Evolutionary conservation across 352 stramenopile genomes (phyloP), one percentile per base, ranked within the genome.

Genomic region (Phytophthora tentaculata): DNA sequence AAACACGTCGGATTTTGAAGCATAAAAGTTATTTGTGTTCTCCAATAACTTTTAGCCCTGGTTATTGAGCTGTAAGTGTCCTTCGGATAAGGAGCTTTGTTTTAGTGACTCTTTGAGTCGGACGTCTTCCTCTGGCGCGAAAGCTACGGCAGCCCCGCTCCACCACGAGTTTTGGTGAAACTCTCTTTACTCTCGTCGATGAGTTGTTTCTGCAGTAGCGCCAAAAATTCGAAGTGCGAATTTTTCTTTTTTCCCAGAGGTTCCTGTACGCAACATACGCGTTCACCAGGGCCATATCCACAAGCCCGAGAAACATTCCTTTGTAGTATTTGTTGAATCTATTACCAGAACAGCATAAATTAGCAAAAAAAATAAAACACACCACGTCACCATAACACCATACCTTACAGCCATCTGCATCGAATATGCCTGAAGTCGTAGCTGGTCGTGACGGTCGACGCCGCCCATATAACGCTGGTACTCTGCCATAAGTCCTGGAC

Each of bases 311-410:
- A 39, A 63, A 63, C 2, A 63, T 6, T 5, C 56, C 20, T n/a
- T 50, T 63, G 32, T 50, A 56, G 56, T 63, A 50, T 39, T 62
- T 54, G 10, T 6, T 13, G 19, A 54, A 62, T 19, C 55, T 62
- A 13, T n/a, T 20, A 28, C 43, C 28, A 44, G 32, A 47, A 56
- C 44, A 63, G 28, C 28, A 56, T 56, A 55, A 56, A 4, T 56
- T 50, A 19, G 14, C 28, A n/a, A n/a, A n/a, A 48, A 35, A 20
- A 1, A 53, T 8, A 3, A 61, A 5, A 2, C 43, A 26, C 29
- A 23, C 8, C 45, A 39, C 41, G 57, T 57, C 35, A 59, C 19
- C 52, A 59, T 59, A 59, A 24, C 2, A 17, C 6, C 32, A 39
- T 48, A 59, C 52, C 52, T 35, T 37, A 45, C 37, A 5, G 32